A percentile compares a stretch with the other conserved stretches of the same genome.
Conservation (phyloP, 1,284 basidiomycete species). For the Ustilago cynodontis region DNA sequence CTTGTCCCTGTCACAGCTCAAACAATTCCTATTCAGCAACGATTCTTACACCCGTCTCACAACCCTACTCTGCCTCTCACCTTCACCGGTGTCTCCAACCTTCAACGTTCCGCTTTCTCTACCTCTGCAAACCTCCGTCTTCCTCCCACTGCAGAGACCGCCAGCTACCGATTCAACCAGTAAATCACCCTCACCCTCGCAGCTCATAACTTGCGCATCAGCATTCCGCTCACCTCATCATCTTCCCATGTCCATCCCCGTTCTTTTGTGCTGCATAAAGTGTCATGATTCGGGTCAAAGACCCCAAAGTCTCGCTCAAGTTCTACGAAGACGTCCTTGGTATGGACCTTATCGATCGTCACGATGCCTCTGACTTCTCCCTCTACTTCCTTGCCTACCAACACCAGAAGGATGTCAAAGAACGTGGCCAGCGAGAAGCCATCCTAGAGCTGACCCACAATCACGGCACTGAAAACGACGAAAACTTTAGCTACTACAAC, state of each 20-base stretch:
- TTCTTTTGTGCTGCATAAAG: constrained; percentile 66
- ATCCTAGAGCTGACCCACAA: constrained; percentile 61
- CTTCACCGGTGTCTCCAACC: neutral
- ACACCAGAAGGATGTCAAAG: constrained; percentile 73
- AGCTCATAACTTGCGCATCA: too few species aligned
- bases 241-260: too few species aligned
- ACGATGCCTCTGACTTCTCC: constrained; percentile 73
- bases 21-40: neutral
- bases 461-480: constrained; percentile 68
- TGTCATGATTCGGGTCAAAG: constrained; percentile 90
- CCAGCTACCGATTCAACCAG: constrained; percentile 66
- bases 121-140: neutral
- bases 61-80: constrained; percentile 1
- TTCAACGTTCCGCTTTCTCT: neutral
- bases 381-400: constrained; percentile 83
- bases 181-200: constrained; percentile 37
- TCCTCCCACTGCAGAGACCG: constrained; percentile 55
- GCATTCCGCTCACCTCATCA: too few species aligned
- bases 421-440: constrained; percentile 76
- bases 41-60: constrained; percentile 16
- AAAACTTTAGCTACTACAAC: constrained; percentile 63
- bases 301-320: constrained; percentile 75
- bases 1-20: neutral
- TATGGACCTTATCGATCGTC: constrained; percentile 81
- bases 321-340: constrained; percentile 76